Base-by-base conservation (phyloP, 345 rosid genomes). In the Turnera subulata region DNA sequence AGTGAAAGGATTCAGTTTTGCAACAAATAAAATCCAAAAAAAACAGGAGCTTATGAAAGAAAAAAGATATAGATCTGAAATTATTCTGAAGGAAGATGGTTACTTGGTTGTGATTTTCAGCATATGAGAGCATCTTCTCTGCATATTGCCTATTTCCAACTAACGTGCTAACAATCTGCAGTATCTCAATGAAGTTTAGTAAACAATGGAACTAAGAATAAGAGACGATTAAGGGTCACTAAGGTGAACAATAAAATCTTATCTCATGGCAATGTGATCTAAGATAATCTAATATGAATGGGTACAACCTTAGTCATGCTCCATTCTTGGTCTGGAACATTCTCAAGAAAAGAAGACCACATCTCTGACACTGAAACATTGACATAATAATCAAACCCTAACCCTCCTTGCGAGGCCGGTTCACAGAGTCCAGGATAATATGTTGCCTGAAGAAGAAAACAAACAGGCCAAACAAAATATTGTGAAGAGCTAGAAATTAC, bases 391-490 rank as follows among this genome's bases (percentile, higher is more conserved):
- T 92, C 93, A 69, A 92, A 92, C 64, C 98, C 96, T 67, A 92
- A 72, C 54, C 98, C 98, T 50, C 98, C 96, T 74, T 84, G 93
- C 16, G 96, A 78, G 59, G 82, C 77, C 65, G 95, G 88, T 48
- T 92, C 98, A 54, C 96, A 89, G 52, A 86, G 70, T 59, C 98
- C 98, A 66, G 98, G 98, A 80, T 92, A 92, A 68, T 62, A 83
- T 45, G 98, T 80, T 58, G 83, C 84, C 98, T 89, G 74, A 46
- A 38, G 2, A 60, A 39, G 24, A 48, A 61, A 68, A 46, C 29
- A 67, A 70, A 40, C n/a, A 42, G 25, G 8, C 4, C 5, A 3
- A 29, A 8, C 35, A 29, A 29, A 29, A 64, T 24, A n/a, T 57
- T 49, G 35, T 45, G 24, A 50, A 51, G 43, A 65, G 65, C 52